phyloP scores from a whole-genome alignment of 2,329 filamentous ascomycete genomes.

The Fusarium penzigii region DNA sequence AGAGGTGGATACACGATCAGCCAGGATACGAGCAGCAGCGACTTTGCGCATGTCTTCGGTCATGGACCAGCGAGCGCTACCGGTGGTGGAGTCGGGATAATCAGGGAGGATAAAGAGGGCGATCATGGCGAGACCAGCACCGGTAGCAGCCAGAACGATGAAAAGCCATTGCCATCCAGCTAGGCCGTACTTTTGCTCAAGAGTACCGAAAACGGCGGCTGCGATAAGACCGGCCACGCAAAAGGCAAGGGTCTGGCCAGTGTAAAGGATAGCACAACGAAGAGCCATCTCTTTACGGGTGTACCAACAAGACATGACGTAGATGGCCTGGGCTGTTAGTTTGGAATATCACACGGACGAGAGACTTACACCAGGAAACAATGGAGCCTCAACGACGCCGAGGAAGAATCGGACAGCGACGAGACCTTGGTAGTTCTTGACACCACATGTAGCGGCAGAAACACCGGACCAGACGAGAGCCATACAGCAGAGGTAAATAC shows the following conservation, averaged over 20 bases:
- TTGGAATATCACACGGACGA: background rate
- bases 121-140: constrained; percentile 18
- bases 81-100: constrained; percentile 26
- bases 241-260: constrained; percentile 24
- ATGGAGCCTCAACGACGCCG: constrained; percentile 40
- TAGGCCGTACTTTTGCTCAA: constrained; percentile 29
- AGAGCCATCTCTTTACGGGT: constrained; percentile 28
- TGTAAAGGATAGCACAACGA: constrained; percentile 25
- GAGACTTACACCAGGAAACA: constrained; percentile 25
- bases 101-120: constrained; percentile 21
- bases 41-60: constrained; percentile 25
- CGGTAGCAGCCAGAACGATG: constrained; percentile 35
- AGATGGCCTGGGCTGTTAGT: background rate
- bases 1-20: constrained; percentile 24
- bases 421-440: constrained; percentile 37
- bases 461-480: constrained; percentile 65
- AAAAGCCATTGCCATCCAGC: constrained; percentile 45
- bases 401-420: constrained; percentile 44
- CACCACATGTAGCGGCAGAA: constrained; percentile 56
- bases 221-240: constrained; percentile 27
- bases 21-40: constrained; percentile 23
- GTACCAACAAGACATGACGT: constrained; percentile 18
- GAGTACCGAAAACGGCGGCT: constrained; percentile 21
- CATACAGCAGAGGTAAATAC: constrained; percentile 65
- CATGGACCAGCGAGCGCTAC: constrained; percentile 25